Conservation (phyloP, 176 grass and related monocot species). For the Lolium multiflorum region DNA sequence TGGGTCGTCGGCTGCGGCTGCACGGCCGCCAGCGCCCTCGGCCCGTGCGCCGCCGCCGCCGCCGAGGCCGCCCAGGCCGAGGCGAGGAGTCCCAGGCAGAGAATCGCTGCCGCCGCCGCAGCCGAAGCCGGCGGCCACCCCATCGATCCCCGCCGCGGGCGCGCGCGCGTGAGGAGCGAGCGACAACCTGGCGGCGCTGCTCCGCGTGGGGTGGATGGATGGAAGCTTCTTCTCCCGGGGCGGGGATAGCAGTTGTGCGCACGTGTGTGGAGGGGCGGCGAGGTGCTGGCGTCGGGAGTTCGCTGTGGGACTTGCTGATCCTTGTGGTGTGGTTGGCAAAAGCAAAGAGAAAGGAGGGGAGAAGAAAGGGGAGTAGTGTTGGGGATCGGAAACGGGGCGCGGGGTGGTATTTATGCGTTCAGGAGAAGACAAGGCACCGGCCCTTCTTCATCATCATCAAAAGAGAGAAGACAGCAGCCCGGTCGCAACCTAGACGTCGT, state of each 20-base stretch:
- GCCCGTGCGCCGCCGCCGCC: not conserved
- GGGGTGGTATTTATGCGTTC: slow-evolving; percentile 41
- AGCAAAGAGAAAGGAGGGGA: not conserved
- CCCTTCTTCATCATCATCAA: too few species aligned
- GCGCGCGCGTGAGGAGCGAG: not conserved
- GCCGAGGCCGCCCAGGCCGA: not conserved
- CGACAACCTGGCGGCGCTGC: not conserved
- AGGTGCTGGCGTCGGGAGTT: slow-evolving; percentile 13
- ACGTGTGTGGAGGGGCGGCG: not conserved
- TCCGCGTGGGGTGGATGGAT: not conserved
- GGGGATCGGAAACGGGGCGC: not conserved
- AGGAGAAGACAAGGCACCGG: not conserved
- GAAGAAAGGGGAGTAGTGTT: too few species aligned
- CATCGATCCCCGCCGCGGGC: slow-evolving; percentile 17
- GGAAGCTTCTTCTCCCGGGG: not conserved
- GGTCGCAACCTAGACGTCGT: not conserved
- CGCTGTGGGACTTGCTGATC: not conserved
- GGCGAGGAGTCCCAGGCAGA: slow-evolving; percentile 10
- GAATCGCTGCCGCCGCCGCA: slow-evolving; percentile 11
- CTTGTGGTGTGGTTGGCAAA: slow-evolving; percentile 20
- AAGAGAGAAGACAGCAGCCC: not conserved
- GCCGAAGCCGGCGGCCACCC: slow-evolving; percentile 9
- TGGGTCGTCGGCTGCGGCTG: not conserved
- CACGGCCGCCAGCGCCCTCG: slow-evolving; percentile 17
- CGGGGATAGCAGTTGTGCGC: not conserved